Evolutionary conservation across 2,329 filamentous ascomycete genomes (phyloP).

Genomic region (Fusarium sp.): DNA sequence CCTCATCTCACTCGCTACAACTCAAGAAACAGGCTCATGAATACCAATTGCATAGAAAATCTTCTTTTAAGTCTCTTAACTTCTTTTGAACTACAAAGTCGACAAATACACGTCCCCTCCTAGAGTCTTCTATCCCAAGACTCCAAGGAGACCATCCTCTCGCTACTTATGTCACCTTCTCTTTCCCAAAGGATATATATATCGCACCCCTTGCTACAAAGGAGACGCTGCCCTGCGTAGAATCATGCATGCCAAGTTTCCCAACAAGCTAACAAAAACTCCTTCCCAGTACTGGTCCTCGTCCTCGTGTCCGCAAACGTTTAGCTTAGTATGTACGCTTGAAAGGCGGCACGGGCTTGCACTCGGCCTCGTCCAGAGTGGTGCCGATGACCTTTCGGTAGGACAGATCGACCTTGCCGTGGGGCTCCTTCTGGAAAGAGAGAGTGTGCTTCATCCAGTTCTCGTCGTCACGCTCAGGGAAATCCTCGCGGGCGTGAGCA

Average conservation of each 20-base stretch:
- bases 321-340: constrained; percentile 90
- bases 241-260: constrained; percentile 46
- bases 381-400: constrained; percentile 86
- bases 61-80: constrained; percentile 35
- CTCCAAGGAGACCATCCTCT: constrained; percentile 29
- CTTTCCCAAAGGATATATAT: constrained; percentile 45
- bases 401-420: constrained; percentile 84
- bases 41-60: background rate
- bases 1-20: background rate
- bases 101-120: constrained; percentile 39
- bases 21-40: background rate
- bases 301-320: constrained; percentile 18
- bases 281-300: constrained; percentile 19
- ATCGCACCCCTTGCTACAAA: constrained; percentile 46
- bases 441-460: constrained; percentile 99
- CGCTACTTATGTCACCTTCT: constrained; percentile 21
- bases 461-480: constrained; percentile 91
- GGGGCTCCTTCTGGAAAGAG: constrained; percentile 92
- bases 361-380: constrained; percentile 95
- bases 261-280: constrained; percentile 45
- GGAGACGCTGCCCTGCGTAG: constrained; percentile 44
- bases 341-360: constrained; percentile 95
- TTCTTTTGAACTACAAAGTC: constrained; percentile 38
- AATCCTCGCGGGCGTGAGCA: constrained; percentile 97
- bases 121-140: constrained; percentile 16